These are phyloP conservation scores for Diversispora epigaea DNA, from an alignment of 192 early-diverging fungal species.

Conservation along the genomic window DNA sequence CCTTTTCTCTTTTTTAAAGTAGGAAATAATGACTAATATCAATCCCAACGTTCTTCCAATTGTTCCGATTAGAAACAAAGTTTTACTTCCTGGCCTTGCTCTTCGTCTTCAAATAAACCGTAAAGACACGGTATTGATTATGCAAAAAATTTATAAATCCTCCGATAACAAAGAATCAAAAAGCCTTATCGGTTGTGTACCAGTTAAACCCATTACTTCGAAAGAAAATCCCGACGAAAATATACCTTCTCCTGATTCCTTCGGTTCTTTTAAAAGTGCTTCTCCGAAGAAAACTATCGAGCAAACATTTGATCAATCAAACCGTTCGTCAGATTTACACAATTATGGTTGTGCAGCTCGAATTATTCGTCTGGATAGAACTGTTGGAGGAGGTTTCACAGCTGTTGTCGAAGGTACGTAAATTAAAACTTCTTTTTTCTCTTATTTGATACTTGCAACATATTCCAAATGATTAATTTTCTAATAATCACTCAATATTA, in stretches of 20 bases:
- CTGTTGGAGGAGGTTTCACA: conserved; percentile 57
- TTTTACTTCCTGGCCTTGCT: conserved; percentile 66
- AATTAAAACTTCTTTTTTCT: not conserved
- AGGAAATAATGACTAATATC: no score
- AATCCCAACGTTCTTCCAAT: conserved; percentile 47
- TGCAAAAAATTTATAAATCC: conserved; percentile 45
- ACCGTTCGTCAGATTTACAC: conserved; percentile 36
- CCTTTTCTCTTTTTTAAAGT: no score
- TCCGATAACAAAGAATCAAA: conserved; percentile 43
- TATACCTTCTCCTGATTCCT: not conserved
- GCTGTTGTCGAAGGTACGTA: conserved; percentile 65
- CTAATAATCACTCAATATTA: not conserved
- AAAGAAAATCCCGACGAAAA: not conserved
- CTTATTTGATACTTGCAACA: no score
- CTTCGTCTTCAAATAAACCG: conserved; percentile 58
- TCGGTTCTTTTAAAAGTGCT: not conserved
- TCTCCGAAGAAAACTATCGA: conserved; percentile 24
- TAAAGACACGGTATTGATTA: conserved; percentile 54
- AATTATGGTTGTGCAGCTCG: conserved; percentile 52
- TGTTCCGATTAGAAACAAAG: conserved; percentile 53
- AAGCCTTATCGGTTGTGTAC: conserved; percentile 48
- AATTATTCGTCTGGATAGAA: conserved; percentile 56
- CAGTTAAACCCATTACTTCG: conserved; percentile 14
- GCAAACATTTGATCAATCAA: conserved; percentile 4
- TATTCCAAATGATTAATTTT: not conserved